phyloP scores from a whole-genome alignment of 2,329 filamentous ascomycete genomes.

The Epichloe elymi region DNA sequence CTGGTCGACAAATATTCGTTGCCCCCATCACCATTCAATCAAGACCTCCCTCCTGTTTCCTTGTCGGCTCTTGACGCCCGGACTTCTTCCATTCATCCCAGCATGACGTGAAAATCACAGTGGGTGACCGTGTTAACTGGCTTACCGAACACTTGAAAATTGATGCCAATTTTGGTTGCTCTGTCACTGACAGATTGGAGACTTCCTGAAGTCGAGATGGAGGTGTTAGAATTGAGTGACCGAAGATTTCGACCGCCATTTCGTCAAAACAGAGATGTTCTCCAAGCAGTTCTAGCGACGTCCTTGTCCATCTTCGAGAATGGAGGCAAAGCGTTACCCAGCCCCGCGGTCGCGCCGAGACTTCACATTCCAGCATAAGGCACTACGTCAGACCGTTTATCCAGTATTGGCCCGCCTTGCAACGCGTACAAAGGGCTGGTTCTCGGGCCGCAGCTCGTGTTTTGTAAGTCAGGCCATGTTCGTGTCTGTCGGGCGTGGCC shows the following conservation, averaged over 20 bases:
- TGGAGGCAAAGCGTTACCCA: slow-evolving; percentile 4
- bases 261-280: background rate
- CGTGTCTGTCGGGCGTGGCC: background rate
- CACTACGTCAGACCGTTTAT: slow-evolving; percentile 3
- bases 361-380: slow-evolving; percentile 14
- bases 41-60: background rate
- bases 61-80: background rate
- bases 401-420: background rate
- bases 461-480: background rate
- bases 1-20: background rate
- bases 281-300: background rate
- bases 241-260: background rate
- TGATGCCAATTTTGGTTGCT: background rate
- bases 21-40: background rate
- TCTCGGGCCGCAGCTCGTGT: background rate
- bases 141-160: background rate
- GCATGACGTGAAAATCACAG: background rate
- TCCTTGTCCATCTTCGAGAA: background rate
- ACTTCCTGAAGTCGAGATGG: background rate
- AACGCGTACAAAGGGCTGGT: slow-evolving; percentile 1
- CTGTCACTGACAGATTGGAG: background rate
- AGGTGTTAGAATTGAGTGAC: background rate
- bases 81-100: background rate
- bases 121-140: background rate
- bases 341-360: slow-evolving; percentile 10